These are phyloP conservation scores for Colletotrichum viniferum DNA, from an alignment of 2,329 filamentous ascomycete genomes.

Conservation along the genomic window DNA sequence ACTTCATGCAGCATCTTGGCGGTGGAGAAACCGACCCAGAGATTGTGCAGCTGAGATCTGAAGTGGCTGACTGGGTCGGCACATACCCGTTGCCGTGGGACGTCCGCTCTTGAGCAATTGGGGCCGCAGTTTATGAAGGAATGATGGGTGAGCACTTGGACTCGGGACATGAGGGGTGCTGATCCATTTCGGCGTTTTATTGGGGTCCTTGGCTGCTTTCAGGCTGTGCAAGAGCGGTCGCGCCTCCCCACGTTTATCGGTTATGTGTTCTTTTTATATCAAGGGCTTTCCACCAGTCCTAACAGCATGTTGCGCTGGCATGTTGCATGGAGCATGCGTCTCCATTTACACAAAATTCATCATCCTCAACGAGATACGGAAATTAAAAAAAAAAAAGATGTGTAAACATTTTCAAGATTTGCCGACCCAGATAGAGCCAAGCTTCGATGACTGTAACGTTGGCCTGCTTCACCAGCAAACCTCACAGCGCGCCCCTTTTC, in stretches of 20 bases:
- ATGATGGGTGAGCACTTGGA: background rate
- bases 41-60: conserved; percentile 73
- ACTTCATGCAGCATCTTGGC: conserved; percentile 71
- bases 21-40: conserved; percentile 71
- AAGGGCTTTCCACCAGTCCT: background rate
- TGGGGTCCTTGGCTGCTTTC: background rate
- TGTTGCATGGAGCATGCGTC: background rate
- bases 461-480: background rate
- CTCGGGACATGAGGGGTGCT: background rate
- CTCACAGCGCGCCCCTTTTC: background rate
- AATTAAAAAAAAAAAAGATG: background rate
- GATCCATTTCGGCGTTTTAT: conserved; percentile 4
- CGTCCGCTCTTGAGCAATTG: conserved; percentile 21
- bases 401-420: background rate
- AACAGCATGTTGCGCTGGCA: background rate
- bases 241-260: background rate
- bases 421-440: background rate
- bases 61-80: conserved; percentile 80
- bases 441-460: background rate
- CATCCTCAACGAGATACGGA: background rate
- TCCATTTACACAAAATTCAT: background rate
- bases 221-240: background rate
- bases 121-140: background rate
- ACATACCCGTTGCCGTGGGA: conserved; percentile 77
- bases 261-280: background rate